Percentiles rank a stretch among this genome's conserved stretches.
phyloP scores from a whole-genome alignment of 2,329 filamentous ascomycete genomes.

The Dothideomycetes sp. region DNA sequence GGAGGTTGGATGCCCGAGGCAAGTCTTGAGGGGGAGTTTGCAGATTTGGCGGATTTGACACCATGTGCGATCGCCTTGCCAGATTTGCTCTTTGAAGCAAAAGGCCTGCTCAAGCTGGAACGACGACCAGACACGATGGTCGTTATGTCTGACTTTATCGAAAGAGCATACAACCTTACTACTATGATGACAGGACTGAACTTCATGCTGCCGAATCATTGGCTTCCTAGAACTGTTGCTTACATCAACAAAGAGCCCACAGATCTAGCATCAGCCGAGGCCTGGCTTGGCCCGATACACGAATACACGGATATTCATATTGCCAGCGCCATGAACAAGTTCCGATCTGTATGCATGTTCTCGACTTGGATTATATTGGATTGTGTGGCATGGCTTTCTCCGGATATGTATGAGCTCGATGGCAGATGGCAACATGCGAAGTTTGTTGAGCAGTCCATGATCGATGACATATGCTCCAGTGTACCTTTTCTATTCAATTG shows the following conservation, averaged over 20 bases:
- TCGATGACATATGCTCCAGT: conserved; percentile 9
- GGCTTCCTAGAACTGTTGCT: conserved; percentile 3
- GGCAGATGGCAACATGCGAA: conserved; percentile 4
- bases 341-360: conserved; percentile 4
- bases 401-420: conserved; percentile 4
- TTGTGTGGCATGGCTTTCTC: conserved; percentile 4
- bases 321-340: conserved; percentile 5
- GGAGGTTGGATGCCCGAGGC: conserved; percentile 5
- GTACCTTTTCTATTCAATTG: conserved; percentile 4
- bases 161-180: conserved; percentile 4
- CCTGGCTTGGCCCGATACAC: conserved; percentile 7
- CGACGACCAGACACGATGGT: not conserved
- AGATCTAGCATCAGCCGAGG: not conserved
- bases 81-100: not conserved
- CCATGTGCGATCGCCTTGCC: conserved; percentile 5
- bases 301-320: conserved; percentile 3
- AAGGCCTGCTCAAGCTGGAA: not conserved
- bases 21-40: conserved; percentile 1
- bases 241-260: conserved; percentile 5
- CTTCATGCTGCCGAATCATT: conserved; percentile 2
- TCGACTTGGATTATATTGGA: conserved; percentile 1
- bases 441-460: conserved; percentile 5
- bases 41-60: conserved; percentile 3
- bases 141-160: conserved; percentile 1
- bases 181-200: conserved; percentile 5